phyloP scores from a whole-genome alignment of 169 alveolate species.

The Plasmodium blacklocki region DNA sequence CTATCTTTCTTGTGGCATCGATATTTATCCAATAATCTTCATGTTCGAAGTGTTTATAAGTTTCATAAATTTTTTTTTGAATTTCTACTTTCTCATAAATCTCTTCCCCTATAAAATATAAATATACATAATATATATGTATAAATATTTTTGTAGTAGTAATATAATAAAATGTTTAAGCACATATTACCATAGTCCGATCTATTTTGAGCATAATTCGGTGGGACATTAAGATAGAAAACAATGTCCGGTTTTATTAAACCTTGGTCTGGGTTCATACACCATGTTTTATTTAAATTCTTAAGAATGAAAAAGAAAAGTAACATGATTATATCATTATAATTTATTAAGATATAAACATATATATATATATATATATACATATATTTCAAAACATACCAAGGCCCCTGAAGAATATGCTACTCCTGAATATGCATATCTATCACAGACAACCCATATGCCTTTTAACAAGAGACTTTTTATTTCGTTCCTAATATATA shows the following conservation, averaged over 20 bases:
- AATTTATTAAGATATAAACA: neutral
- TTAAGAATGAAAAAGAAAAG: neutral
- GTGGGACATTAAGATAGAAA: conserved; percentile 62
- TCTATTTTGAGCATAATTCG: conserved; percentile 62
- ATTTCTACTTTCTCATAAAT: conserved; percentile 68
- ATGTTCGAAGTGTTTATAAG: conserved; percentile 31
- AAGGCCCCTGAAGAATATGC: conserved; percentile 96
- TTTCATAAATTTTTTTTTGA: conserved; percentile 57
- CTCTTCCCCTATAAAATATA: conserved; percentile 47
- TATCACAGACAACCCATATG: conserved; percentile 90
- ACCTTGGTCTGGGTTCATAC: conserved; percentile 75
- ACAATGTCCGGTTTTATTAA: conserved; percentile 74
- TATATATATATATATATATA: neutral
- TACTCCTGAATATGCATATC: conserved; percentile 96
- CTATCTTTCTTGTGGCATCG: conserved; percentile 74
- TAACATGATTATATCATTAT: neutral
- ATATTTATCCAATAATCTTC: conserved; percentile 71
- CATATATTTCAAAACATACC: conserved; percentile 31
- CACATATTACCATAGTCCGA: conserved; percentile 54
- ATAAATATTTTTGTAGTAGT: too few species aligned
- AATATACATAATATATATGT: neutral
- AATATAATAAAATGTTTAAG: neutral
- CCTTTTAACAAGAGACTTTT: conserved; percentile 86
- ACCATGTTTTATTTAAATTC: conserved; percentile 57
- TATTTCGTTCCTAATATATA: conserved; percentile 81